Percentiles rank a stretch among this genome's conserved stretches.
Evolutionary conservation across 1,284 basidiomycete species (phyloP).

Genomic region (Rhodotorula glutinis): DNA sequence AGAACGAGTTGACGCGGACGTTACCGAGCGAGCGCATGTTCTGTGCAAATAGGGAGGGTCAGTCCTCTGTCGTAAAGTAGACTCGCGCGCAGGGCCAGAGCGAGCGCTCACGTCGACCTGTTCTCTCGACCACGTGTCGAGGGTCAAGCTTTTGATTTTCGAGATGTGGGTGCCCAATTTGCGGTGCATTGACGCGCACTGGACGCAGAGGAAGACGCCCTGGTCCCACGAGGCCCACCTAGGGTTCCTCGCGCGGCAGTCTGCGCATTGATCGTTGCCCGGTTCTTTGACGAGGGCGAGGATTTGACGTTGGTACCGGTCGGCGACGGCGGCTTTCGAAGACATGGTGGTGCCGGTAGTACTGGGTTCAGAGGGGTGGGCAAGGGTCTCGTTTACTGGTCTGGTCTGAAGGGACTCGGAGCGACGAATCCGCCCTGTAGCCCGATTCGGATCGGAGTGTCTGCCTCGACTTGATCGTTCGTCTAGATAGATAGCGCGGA

Average conservation of each 20-base stretch:
- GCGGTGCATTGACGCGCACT: constrained; percentile 48
- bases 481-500: background rate
- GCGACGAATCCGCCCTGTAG: no score
- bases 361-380: no score
- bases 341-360: no score
- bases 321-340: constrained; percentile 13
- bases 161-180: constrained; percentile 49
- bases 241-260: constrained; percentile 46
- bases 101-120: constrained; percentile 45
- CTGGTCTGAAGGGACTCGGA: no score
- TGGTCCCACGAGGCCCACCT: constrained; percentile 48
- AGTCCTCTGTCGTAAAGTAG: background rate
- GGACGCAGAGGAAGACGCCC: constrained; percentile 40
- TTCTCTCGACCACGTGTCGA: constrained; percentile 49
- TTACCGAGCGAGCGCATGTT: constrained; percentile 47
- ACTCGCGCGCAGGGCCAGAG: background rate
- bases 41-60: constrained; percentile 3
- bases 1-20: constrained; percentile 43
- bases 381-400: no score
- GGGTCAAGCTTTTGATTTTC: constrained; percentile 49
- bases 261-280: constrained; percentile 48
- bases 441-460: no score
- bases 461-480: no score
- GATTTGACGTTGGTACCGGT: constrained; percentile 43
- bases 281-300: constrained; percentile 45